These are phyloP conservation scores for Plantago coronopus DNA, from an alignment of 305 asterid species.

Conservation along the genomic window DNA sequence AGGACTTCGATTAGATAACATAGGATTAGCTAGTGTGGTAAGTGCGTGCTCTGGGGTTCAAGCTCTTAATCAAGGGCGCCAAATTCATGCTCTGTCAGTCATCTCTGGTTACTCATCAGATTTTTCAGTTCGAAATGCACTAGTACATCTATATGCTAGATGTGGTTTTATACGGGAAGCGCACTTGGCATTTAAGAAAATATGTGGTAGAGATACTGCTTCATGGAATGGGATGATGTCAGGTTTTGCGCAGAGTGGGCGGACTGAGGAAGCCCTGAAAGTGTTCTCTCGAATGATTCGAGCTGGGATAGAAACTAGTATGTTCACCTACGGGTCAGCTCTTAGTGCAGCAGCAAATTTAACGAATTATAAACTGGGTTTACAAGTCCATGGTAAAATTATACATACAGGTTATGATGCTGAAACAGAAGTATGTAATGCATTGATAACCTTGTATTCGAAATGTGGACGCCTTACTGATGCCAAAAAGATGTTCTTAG, in stretches of 20 bases:
- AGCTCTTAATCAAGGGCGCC: conserved; percentile 68
- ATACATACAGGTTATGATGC: conserved; percentile 52
- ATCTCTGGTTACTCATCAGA: conserved; percentile 61
- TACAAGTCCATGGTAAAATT: conserved; percentile 62
- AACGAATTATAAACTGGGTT: conserved; percentile 61
- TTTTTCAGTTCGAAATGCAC: conserved; percentile 75
- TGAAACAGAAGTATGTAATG: conserved; percentile 78
- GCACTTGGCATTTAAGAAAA: conserved; percentile 52
- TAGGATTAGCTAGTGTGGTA: conserved; percentile 81
- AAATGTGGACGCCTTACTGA: conserved; percentile 73
- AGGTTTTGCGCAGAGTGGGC: conserved; percentile 86
- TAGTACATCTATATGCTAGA: conserved; percentile 72
- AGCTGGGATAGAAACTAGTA: conserved; percentile 60
- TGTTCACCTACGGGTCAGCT: conserved; percentile 81
- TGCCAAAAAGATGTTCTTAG: conserved; percentile 56
- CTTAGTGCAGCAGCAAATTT: conserved; percentile 91
- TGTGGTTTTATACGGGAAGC: conserved; percentile 69
- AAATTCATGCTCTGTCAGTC: conserved; percentile 68
- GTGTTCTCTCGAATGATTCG: conserved; percentile 64
- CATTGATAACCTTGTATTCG: conserved; percentile 69
- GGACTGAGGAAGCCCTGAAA: conserved; percentile 67
- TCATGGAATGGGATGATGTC: conserved; percentile 91
- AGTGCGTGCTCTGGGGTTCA: conserved; percentile 89
- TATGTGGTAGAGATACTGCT: conserved; percentile 44
- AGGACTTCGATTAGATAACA: conserved; percentile 63